Evolutionary conservation across 2,329 filamentous ascomycete species (phyloP), one percentile per base, ranked within the genome.

Genomic region (Lecanicillium sp.): DNA sequence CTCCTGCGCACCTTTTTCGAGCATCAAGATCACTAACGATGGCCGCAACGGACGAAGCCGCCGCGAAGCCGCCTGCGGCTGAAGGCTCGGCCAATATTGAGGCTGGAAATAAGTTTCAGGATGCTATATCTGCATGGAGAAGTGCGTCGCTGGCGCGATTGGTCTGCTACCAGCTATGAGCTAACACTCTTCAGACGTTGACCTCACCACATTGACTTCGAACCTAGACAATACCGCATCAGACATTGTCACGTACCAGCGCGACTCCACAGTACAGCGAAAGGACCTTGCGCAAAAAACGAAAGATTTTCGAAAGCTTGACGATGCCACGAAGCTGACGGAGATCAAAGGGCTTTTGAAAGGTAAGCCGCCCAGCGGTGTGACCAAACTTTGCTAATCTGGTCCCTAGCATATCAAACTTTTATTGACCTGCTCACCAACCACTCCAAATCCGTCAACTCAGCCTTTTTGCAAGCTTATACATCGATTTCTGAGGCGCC

Each of bases 251-350:
- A 70, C 84, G 34, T 88, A 94, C 57, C 94, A 98, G 57, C 78
- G 89, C 51, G 92, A 96, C 60, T 86, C 90, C n/a, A 83, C 95
- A 4, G 82, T 95, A 1, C 90, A 98, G 59, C 77, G 92, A 38
- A 98, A 98, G 58, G 94, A 98, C 44, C 70, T 98, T 15, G 92
- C 94, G n/a, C 89, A 95, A 57, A 96, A 95, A 71, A 98, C 92
- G 1, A 98, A 98, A 55, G 90, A 96, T 53, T 98, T 96, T 51
- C 75, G 89, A 44, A 96, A 95, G 60, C 73, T 94, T 9, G 90
- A 96, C 51, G 88, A 98, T 68, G 68, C 83, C 9, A 78, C 76
- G 41, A 98, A 96, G 61, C 65, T 98, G 38, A 70, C 71, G 5
- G 92, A 98, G 60, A 80, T 94, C 66, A 98, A 96, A 64, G 78